Conservation (phyloP, 805 yeast species). For the Pichia heedii region DNA sequence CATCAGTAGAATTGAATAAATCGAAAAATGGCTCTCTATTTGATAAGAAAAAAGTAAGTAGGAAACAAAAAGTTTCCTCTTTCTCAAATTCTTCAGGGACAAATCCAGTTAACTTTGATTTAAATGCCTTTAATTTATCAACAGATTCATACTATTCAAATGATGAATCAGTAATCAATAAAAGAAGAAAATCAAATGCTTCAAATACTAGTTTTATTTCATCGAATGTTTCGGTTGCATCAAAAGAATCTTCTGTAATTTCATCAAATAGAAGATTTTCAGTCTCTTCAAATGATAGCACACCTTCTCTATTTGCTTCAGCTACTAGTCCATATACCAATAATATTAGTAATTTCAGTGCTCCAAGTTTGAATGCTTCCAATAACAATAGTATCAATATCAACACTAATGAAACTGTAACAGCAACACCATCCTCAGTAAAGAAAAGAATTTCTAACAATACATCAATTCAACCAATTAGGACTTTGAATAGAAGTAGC, state of each 20-base stretch:
- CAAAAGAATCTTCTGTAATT: conserved; percentile 21
- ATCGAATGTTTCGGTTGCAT: conserved; percentile 16
- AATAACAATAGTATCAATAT: background rate
- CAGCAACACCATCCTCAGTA: background rate
- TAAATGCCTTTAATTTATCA: conserved; percentile 23
- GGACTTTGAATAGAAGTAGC: conserved; percentile 9
- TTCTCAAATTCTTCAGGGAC: background rate
- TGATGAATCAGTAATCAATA: conserved; percentile 10
- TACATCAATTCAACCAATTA: conserved; percentile 6
- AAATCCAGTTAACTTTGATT: conserved; percentile 15
- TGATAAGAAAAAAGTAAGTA: conserved; percentile 13
- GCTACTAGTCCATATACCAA: conserved; percentile 17
- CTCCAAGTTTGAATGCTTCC: background rate
- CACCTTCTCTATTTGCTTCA: conserved; percentile 23
- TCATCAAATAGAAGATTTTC: conserved; percentile 23
- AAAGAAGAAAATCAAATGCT: conserved; percentile 19
- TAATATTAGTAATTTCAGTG: background rate
- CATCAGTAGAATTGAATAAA: conserved; percentile 8
- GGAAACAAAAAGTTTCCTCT: background rate
- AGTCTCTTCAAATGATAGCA: conserved; percentile 17
- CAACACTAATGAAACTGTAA: background rate
- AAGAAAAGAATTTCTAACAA: conserved; percentile 6
- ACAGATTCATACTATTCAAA: conserved; percentile 12
- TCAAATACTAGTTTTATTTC: conserved; percentile 22
- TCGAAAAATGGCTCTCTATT: conserved; percentile 13